Evolutionary conservation across 805 yeast species (phyloP).

Genomic region (Ogataea ganodermae): DNA sequence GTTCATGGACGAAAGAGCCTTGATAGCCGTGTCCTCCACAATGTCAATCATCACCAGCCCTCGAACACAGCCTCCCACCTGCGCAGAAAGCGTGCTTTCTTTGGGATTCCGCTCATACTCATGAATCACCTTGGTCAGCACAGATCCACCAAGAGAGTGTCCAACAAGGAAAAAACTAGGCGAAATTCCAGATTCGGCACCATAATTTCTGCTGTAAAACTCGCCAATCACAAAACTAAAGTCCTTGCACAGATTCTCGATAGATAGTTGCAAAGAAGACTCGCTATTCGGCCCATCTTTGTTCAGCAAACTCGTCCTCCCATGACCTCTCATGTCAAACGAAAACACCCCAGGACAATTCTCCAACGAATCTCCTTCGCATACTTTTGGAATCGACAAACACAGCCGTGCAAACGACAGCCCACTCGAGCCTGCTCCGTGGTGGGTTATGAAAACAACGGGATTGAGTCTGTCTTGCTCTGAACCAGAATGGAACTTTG

Average conservation of each 20-base stretch:
- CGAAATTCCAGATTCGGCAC: conserved; percentile 13
- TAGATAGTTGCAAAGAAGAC: conserved; percentile 36
- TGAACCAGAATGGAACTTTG: conserved; percentile 31
- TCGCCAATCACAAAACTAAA: conserved; percentile 47
- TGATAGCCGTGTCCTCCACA: conserved; percentile 88
- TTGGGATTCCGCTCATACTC: conserved; percentile 17
- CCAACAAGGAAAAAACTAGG: conserved; percentile 67
- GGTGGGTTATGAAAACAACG: conserved; percentile 69
- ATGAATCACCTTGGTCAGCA: conserved; percentile 57
- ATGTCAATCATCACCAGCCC: conserved; percentile 87
- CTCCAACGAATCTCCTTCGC: conserved; percentile 32
- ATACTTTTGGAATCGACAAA: conserved; percentile 41
- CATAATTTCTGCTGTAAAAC: conserved; percentile 34
- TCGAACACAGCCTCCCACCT: conserved; percentile 38
- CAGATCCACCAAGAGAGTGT: conserved; percentile 92
- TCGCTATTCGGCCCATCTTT: not conserved
- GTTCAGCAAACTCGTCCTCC: conserved; percentile 44
- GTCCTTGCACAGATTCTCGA: conserved; percentile 61
- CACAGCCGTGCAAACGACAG: conserved; percentile 68
- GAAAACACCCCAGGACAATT: conserved; percentile 61
- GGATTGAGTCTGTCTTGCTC: conserved; percentile 41
- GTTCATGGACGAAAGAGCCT: conserved; percentile 67
- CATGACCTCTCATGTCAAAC: conserved; percentile 89
- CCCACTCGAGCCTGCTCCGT: conserved; percentile 94
- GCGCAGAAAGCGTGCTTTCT: not conserved